These are phyloP conservation scores for Acer yangbiense DNA, from an alignment of 345 rosid genomes.

Conservation along the genomic window DNA sequence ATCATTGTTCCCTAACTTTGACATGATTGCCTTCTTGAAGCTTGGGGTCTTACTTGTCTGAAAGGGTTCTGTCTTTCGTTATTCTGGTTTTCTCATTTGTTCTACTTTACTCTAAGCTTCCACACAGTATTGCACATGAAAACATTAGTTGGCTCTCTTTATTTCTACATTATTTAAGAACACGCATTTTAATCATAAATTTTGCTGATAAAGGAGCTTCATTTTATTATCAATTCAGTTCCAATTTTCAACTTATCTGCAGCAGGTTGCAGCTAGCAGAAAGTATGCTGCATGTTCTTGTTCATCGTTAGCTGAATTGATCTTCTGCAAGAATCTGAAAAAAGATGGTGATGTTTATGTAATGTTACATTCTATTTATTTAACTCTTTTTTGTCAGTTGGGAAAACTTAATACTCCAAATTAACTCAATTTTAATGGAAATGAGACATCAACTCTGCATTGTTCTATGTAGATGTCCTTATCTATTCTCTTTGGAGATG, in stretches of 20 bases:
- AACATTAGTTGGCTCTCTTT: conserved; percentile 26
- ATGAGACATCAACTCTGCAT: not conserved
- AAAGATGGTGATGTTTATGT: not conserved
- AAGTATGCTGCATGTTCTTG: conserved; percentile 46
- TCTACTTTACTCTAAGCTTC: conserved; percentile 91
- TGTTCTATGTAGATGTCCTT: not conserved
- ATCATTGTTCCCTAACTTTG: not conserved
- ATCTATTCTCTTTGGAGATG: too few relatives aligned
- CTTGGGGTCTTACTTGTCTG: conserved; percentile 76
- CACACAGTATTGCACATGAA: conserved; percentile 64
- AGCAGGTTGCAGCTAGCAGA: conserved; percentile 84
- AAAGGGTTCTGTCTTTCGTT: conserved; percentile 57
- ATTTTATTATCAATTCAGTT: conserved; percentile 86
- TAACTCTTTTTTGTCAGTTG: conserved; percentile 9
- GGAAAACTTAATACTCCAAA: not conserved
- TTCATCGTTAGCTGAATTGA: not conserved
- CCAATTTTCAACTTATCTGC: conserved; percentile 95
- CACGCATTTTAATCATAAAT: not conserved
- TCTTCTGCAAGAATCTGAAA: not conserved
- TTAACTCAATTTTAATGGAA: not conserved
- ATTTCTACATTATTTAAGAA: conserved; percentile 7
- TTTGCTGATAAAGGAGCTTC: conserved; percentile 75
- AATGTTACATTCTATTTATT: not conserved
- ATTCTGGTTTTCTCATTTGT: conserved; percentile 73
- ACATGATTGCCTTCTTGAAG: conserved; percentile 44